Evolutionary conservation across 306 rosid species (phyloP), one percentile per base, ranked within the genome.

Genomic region (Senna tora): DNA sequence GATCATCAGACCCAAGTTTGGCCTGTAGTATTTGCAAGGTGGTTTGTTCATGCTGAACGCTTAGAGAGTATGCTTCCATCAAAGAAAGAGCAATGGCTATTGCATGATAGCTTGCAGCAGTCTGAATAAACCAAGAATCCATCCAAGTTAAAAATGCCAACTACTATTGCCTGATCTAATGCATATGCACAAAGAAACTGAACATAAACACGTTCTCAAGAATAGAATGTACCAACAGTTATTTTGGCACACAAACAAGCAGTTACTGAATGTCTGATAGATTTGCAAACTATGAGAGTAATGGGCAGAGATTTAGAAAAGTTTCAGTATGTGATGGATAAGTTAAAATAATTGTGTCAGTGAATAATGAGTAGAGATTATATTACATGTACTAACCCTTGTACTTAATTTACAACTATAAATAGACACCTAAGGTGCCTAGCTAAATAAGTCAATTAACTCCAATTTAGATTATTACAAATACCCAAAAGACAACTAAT

Each of bases 61-160:
- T 91, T 59, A 94, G 79, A 16, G 97, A 83, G 84, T 94, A 94
- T 33, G 98, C 98, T 83, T 94, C 98, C 97, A 94, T 94, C 92
- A 94, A 86, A 65, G 98, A 94, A 43, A 94, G 97, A 66, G 98
- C 98, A 55, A 94, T 94, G 36, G 98, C 98, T 84, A 94, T 94
- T 33, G 98, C 98, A 81, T 94, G 98, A 77, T 94, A 94, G 84
- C 98, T 94, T 68, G 98, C 98, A 73, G 98, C 98, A 6, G 98
- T 94, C 98, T 94, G 88, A 70, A 80, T 56, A 81, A 72, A 43
- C 34, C 30, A 62, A 65, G 65, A 62, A 71, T 25, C 55, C 22
- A 67, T 59, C 59, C 71, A 78, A 19, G 77, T 72, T 66, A 45
- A 28, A 45, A 53, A 17, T 69, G 30, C 63, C 10, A 51, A 45